Conservation (phyloP, 495 filamentous ascomycete genomes). For the Aspergillus sclerotioniger region DNA sequence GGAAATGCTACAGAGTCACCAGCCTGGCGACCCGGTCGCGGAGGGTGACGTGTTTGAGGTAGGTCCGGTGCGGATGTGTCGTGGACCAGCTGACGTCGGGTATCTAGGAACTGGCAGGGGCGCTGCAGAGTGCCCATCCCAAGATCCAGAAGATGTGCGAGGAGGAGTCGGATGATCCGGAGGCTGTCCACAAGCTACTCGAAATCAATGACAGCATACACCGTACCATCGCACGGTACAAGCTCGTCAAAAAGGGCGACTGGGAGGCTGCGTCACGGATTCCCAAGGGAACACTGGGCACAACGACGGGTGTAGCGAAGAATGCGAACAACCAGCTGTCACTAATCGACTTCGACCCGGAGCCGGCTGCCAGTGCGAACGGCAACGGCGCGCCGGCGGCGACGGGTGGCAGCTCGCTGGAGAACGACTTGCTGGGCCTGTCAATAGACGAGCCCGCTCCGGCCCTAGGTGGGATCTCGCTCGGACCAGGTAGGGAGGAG, state of each 20-base stretch:
- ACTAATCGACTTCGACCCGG: constrained; percentile 83
- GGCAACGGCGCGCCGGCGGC: constrained; percentile 45
- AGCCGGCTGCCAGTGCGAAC: constrained; percentile 42
- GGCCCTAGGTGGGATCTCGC: constrained; percentile 77
- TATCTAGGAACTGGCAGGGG: constrained; percentile 76
- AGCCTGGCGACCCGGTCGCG: constrained; percentile 75
- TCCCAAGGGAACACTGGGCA: constrained; percentile 76
- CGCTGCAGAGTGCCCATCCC: constrained; percentile 89
- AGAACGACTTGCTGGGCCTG: constrained; percentile 68
- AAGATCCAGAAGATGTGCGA: constrained; percentile 99
- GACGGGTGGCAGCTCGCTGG: constrained; percentile 42
- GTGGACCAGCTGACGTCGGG: constrained; percentile 2
- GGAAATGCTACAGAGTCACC: constrained; percentile 83
- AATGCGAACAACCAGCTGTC: constrained; percentile 83
- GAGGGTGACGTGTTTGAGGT: constrained; percentile 94
- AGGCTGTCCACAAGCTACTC: constrained; percentile 90
- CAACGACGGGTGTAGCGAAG: constrained; percentile 66
- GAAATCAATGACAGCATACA: constrained; percentile 99
- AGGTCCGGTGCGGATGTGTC: constrained; percentile 9
- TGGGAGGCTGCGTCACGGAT: constrained; percentile 82
- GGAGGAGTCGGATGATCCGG: constrained; percentile 93
- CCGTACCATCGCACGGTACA: constrained; percentile 91
- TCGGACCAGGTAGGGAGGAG: constrained; percentile 67
- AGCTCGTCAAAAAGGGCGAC: constrained; percentile 90
- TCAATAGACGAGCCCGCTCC: constrained; percentile 62